Conservation (phyloP, 208 protist genomes). For the Acanthamoeba castellanii region DNA sequence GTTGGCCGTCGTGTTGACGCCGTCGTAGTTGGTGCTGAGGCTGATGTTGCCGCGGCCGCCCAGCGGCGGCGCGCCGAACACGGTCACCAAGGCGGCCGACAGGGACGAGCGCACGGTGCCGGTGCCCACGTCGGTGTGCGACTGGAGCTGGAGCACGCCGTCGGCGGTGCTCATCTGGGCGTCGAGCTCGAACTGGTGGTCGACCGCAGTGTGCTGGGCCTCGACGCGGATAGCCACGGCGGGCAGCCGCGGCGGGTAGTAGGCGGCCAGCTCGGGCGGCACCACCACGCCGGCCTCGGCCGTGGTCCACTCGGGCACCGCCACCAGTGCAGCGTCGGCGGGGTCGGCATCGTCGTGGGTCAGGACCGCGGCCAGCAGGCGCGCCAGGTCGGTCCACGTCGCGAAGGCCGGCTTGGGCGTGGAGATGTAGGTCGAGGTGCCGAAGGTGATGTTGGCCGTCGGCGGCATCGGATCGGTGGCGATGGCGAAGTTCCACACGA, state of each 20-base stretch:
- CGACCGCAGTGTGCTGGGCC: background rate
- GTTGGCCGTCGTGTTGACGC: constrained; percentile 7
- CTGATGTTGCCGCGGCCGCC: constrained; percentile 60
- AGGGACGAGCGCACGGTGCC: background rate
- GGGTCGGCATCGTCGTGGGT: constrained; percentile 1
- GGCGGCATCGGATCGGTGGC: background rate
- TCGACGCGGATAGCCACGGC: background rate
- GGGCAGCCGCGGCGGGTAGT: background rate
- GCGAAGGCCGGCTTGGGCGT: constrained; percentile 33
- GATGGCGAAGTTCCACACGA: constrained; percentile 9
- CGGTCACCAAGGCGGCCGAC: background rate
- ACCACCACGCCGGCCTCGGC: background rate
- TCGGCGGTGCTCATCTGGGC: background rate
- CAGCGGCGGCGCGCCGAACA: constrained; percentile 15
- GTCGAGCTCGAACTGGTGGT: background rate
- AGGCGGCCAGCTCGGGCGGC: constrained; percentile 14
- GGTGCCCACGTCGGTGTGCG: background rate
- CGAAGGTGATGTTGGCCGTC: background rate
- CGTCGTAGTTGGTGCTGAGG: constrained; percentile 27
- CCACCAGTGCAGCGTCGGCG: background rate
- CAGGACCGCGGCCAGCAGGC: background rate
- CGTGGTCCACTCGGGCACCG: background rate
- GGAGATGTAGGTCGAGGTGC: background rate
- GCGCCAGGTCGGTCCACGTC: background rate
- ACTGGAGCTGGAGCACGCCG: background rate